These are phyloP conservation scores for Fraxinus ornus DNA, from an alignment of 305 asterid genomes.

Conservation along the genomic window DNA sequence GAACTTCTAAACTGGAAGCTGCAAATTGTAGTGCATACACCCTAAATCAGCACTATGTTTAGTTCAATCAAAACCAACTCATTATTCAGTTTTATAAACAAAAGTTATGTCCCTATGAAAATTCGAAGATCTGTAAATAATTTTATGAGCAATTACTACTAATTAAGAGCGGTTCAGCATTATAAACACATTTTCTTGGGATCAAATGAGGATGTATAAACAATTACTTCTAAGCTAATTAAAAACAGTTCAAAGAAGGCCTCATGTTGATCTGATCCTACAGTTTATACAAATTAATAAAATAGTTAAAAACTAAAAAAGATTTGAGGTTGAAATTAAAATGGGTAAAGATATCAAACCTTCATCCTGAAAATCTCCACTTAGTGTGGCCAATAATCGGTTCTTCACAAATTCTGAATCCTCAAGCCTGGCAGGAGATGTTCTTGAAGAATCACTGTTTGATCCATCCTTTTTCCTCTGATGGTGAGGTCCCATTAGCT, in stretches of 20 bases:
- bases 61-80: slow-evolving; percentile 10
- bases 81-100: not conserved
- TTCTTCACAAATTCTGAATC: slow-evolving; percentile 77
- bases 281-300: not conserved
- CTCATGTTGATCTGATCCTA: not conserved
- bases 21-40: slow-evolving; percentile 22
- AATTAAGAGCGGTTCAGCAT: not conserved
- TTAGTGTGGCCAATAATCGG: slow-evolving; percentile 61
- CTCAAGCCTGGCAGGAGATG: slow-evolving; percentile 76
- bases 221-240: not conserved
- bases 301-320: not conserved
- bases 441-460: slow-evolving; percentile 78
- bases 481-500: slow-evolving; percentile 50
- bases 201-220: not conserved
- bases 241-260: not conserved
- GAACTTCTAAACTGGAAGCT: slow-evolving; percentile 41
- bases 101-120: not conserved
- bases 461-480: slow-evolving; percentile 66
- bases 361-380: slow-evolving; percentile 57
- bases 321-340: not conserved
- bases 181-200: not conserved
- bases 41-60: slow-evolving; percentile 21
- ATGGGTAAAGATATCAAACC: slow-evolving; percentile 39
- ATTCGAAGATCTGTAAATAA: not conserved
- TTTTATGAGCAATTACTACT: not conserved